Base-by-base conservation (phyloP, 768 basidiomycete genomes). In the Boletus barrowsii region DNA sequence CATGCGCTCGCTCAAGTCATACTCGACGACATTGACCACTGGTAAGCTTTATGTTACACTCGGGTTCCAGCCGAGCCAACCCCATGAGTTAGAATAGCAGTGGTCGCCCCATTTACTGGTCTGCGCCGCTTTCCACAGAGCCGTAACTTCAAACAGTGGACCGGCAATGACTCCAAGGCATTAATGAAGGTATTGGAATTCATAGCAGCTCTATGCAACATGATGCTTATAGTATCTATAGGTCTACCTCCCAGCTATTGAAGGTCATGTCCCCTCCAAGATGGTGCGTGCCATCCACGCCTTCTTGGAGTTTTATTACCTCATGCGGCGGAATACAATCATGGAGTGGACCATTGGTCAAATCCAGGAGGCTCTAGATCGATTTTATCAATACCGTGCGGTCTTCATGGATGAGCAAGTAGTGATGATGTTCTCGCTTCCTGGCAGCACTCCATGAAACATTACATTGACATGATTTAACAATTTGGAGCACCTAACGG, bases 11-110 rank as follows among this genome's bases (percentile, higher is more conserved):
- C 22, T 22, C 22, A 22, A 22, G 22, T 22, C 22, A 63, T 71
- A 2, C 26, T 73, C 4, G 63, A 59, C 13, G 67, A 73, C 10
- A 73, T 73, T 53, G 71, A 73, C 42, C 43, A 51, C 0, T 29
- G 64, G 71, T 72, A 46, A 22, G 30, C 9, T 5, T 29, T 22
- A 3, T 30, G 22, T 29, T n/a, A 26, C 17, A 17, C 10, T 3
- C 17, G 24, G 10, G 22, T 22, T 26, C 18, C 11, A 43, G 22
- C 22, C 4, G 22, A 22, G 22, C 22, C 17, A 44, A 6, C 4
- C 40, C 22, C 22, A 22, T 42, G 42, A 15, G 24, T 3, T 32
- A 73, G 69, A 15, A 70, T 71, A 32, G 59, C 72, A 5, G 67
- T 56, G 1, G 66, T 63, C 0, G 60, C 70, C 2, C 24, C 57